Evolutionary conservation across 176 grass and related monocot species (phyloP).

Genomic region (Oryza officinalis): DNA sequence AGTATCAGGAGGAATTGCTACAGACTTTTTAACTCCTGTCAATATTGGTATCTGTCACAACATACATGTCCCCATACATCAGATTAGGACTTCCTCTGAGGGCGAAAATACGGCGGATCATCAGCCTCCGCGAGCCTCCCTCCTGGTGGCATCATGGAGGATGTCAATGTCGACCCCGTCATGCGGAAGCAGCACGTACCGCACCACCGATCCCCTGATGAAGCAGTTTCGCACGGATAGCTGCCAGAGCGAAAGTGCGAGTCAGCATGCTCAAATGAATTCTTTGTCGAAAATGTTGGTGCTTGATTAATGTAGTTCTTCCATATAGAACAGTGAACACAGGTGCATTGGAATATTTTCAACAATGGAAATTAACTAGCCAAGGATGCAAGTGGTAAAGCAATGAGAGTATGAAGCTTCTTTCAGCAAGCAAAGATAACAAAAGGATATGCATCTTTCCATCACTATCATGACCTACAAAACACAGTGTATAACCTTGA

Average conservation of each 20-base stretch:
- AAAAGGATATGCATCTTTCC: neutral
- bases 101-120: slow-evolving; percentile 1
- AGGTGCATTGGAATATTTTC: neutral
- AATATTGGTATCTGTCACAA: neutral
- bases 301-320: neutral
- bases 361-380: neutral
- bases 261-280: neutral
- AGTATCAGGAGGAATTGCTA: slow-evolving; percentile 8
- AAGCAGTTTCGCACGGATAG: slow-evolving; percentile 95
- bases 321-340: neutral
- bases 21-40: neutral
- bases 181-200: slow-evolving; percentile 90
- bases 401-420: neutral
- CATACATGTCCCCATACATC: slow-evolving; percentile 28
- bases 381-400: neutral
- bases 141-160: slow-evolving; percentile 95
- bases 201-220: slow-evolving; percentile 92
- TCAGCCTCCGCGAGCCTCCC: slow-evolving; percentile 90
- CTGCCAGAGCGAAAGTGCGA: slow-evolving; percentile 35
- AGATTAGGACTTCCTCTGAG: slow-evolving; percentile 1
- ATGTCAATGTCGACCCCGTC: slow-evolving; percentile 93
- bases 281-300: neutral
- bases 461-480: neutral
- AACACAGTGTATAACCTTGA: neutral
- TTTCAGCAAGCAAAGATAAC: neutral